Base-by-base conservation (phyloP, 768 basidiomycete species). In the Russula sp. region DNA sequence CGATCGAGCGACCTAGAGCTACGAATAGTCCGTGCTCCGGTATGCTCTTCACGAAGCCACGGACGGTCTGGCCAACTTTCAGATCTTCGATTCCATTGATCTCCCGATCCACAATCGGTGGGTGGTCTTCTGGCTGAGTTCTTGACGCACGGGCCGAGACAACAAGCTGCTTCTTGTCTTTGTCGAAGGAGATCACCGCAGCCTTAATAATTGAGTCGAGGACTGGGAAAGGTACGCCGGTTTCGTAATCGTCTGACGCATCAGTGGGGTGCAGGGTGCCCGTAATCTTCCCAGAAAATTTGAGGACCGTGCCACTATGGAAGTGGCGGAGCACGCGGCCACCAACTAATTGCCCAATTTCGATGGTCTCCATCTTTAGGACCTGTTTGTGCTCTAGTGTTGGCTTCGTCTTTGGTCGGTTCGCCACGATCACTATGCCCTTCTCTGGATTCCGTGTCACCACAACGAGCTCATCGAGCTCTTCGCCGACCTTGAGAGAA, bases 11-110 rank as follows among this genome's bases (percentile, higher is more conserved):
- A 10, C 91, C 93, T 39, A 99, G 75, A 32, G 83, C 83, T 3
- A 99, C 92, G 67, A 97, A 98, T 20, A 99, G 69, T 16, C 96
- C 96, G 70, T 89, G 86, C 49, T 93, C 88, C 18, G 84, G 81
- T 36, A 98, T 78, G 68, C 83, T 90, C 75, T 93, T 97, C 70
- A 98, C 81, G 70, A 96, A 92, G 11, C 96, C 96, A 56, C 93
- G 82, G 18, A 95, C 76, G n/a, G 77, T 81, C 55, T 88, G 78
- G 5, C 93, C 95, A 25, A 81, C 78, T 67, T 86, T 80, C 22
- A 96, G 71, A 52, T 88, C 85, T 3, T 75, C 75, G 10, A 91
- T 61, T 34, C 71, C 71, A n/a, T 73, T 74, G 64, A 94, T 81
- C 71, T 93, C 89, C 49, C 79, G 79, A 71, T 95, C 91, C 13